phyloP scores from a whole-genome alignment of 225 moss, liverwort and hornwort species.

The Anthoceros angustus region DNA sequence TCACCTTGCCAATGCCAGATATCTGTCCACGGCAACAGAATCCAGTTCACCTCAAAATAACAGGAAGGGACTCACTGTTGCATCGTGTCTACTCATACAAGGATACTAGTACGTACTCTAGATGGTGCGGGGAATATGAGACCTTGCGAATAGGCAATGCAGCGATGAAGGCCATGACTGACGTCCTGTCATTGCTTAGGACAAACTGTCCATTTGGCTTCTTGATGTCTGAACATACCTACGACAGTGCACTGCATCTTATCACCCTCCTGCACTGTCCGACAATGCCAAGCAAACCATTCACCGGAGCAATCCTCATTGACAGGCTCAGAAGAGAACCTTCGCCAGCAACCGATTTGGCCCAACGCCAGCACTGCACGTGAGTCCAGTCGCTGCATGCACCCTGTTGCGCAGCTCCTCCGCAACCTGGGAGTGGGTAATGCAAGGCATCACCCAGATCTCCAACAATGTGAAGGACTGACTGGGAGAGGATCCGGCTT shows the following conservation, averaged over 20 bases:
- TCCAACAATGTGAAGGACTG: slow-evolving; percentile 1
- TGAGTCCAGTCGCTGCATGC: slow-evolving; percentile 22
- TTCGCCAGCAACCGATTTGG: slow-evolving; percentile 32
- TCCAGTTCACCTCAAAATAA: background rate
- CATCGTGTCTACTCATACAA: background rate
- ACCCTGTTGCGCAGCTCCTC: slow-evolving; percentile 25
- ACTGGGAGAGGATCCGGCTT: background rate
- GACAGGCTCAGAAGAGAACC: slow-evolving; percentile 9
- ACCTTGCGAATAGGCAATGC: slow-evolving; percentile 35
- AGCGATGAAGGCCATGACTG: slow-evolving; percentile 23
- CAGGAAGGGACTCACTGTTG: background rate
- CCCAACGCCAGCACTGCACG: slow-evolving; percentile 37
- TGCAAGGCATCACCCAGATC: background rate
- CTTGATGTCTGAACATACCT: slow-evolving; percentile 40
- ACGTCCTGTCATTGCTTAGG: slow-evolving; percentile 13
- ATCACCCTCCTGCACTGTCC: background rate
- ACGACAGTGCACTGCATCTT: background rate
- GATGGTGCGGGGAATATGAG: background rate
- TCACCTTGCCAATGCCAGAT: slow-evolving; percentile 34
- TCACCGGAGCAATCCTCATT: background rate
- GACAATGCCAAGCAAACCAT: background rate
- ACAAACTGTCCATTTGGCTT: slow-evolving; percentile 37
- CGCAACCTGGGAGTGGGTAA: slow-evolving; percentile 15
- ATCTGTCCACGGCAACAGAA: slow-evolving; percentile 9
- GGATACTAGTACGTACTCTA: background rate